phyloP scores from a whole-genome alignment of 805 yeast species.

The Ascoidea tarda region DNA sequence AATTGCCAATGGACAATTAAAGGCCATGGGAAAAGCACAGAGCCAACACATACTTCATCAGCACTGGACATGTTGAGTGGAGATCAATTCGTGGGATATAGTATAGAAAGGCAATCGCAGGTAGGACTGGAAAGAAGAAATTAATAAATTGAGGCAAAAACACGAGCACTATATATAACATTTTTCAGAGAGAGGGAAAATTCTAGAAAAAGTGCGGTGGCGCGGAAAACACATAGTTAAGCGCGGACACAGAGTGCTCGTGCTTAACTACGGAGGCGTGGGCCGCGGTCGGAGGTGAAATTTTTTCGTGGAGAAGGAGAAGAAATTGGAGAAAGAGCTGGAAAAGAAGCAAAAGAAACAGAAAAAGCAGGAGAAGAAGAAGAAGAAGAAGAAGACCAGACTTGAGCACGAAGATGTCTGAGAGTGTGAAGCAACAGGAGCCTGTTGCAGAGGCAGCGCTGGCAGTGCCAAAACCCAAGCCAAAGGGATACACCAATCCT shows the following conservation, averaged over 20 bases:
- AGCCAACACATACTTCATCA: neutral
- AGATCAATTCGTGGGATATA: too few species aligned
- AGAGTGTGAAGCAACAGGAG: neutral
- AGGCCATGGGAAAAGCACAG: neutral
- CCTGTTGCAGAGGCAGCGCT: neutral
- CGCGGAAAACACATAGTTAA: neutral
- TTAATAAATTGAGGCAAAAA: too few species aligned
- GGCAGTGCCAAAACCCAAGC: conserved; percentile 2
- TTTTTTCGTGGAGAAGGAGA: neutral
- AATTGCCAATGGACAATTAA: neutral
- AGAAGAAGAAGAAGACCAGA: neutral
- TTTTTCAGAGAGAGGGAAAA: neutral
- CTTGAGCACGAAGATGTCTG: too few species aligned
- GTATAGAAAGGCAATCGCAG: too few species aligned
- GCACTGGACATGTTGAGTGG: neutral
- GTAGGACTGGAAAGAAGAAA: too few species aligned
- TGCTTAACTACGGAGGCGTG: neutral
- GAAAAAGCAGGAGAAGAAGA: neutral
- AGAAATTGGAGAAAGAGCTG: neutral
- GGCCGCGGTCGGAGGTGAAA: neutral
- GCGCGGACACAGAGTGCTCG: neutral
- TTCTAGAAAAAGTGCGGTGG: neutral
- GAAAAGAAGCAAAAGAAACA: neutral
- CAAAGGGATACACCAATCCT: conserved; percentile 49
- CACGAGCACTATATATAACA: too few species aligned